Evolutionary conservation across 768 basidiomycete species (phyloP), one percentile per base, ranked within the genome.

Genomic region (Cyclocybe aegerita): DNA sequence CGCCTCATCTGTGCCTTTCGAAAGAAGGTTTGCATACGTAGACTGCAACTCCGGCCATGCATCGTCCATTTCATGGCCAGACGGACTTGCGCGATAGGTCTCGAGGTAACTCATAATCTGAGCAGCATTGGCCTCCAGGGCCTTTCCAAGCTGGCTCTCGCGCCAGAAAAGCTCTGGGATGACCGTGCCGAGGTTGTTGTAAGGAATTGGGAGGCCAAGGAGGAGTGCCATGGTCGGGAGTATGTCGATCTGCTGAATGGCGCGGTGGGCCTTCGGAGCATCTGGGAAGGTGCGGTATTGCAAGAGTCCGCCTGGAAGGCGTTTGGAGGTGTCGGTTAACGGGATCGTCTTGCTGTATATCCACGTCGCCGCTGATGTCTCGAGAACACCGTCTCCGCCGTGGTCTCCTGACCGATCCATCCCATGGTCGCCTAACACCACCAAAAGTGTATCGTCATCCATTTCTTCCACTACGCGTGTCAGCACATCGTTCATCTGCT

Each of bases 381-480:
- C 96, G 29, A 88, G 78, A 4, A 74, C 72, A 0, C 87, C 86
- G 60, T 98, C 97, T 1, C 97, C 96, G 0, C 97, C 97, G 58
- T 98, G 96, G 59, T 99, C 95, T 1, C 97, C 97, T 15, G 88
- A 79, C 36, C 80, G 75, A 60, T 98, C 94, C 97, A 99, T 98
- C 0, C 97, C 97, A 60, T 98, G 97, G 64, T 99, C 96, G 1
- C 97, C 97, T 1, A 98, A 74, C 1, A 99, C 79, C 48, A 99
- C 82, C 4, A 99, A 77, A 0, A 99, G 73, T 0, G 97, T 98
- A 43, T 96, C 88, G n/a, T 89, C 74, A 47, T 97, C 88, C 43
- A 97, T 64, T 11, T 74, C 56, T 0, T 82, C 78, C 4, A 98
- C 90, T 4, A 96, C 85, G 5, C 80, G 75, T 9, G 67, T 65